These are phyloP conservation scores for Penicillium angulare DNA, from an alignment of 495 filamentous ascomycete species.

Conservation along the genomic window DNA sequence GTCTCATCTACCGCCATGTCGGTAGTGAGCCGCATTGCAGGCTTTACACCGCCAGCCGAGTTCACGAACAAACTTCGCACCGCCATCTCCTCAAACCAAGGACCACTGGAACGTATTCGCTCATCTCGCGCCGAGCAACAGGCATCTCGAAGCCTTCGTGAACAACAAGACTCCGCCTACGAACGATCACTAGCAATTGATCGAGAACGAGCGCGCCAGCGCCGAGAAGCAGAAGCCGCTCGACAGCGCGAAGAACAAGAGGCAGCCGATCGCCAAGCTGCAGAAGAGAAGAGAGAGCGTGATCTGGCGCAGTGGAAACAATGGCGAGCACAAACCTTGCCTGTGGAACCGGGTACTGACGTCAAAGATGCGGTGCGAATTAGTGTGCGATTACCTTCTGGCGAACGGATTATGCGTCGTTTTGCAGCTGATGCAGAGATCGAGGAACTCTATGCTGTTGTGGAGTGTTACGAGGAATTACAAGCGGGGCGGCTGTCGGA, in stretches of 20 bases:
- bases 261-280: slow-evolving; percentile 60
- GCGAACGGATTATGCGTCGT: slow-evolving; percentile 69
- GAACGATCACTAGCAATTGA: slow-evolving; percentile 87
- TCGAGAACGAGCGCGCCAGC: slow-evolving; percentile 72
- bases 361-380: slow-evolving; percentile 73
- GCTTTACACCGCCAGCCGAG: slow-evolving; percentile 60
- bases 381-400: slow-evolving; percentile 72
- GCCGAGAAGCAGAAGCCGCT: slow-evolving; percentile 70
- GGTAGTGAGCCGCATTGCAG: slow-evolving; percentile 70
- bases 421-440: slow-evolving; percentile 65
- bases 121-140: slow-evolving; percentile 72
- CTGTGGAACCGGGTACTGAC: slow-evolving; percentile 62
- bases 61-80: slow-evolving; percentile 70
- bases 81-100: slow-evolving; percentile 66
- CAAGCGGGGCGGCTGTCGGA: slow-evolving; percentile 18
- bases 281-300: slow-evolving; percentile 54
- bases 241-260: slow-evolving; percentile 61
- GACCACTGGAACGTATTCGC: slow-evolving; percentile 65
- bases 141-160: slow-evolving; percentile 69
- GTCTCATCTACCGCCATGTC: slow-evolving; percentile 84
- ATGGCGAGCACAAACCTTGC: slow-evolving; percentile 71
- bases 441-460: slow-evolving; percentile 94
- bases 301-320: slow-evolving; percentile 70
- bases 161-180: slow-evolving; percentile 88
- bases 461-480: slow-evolving; percentile 81